Base-by-base conservation (phyloP, 2,329 filamentous ascomycete genomes). In the Pseudogymnoascus sp. region DNA sequence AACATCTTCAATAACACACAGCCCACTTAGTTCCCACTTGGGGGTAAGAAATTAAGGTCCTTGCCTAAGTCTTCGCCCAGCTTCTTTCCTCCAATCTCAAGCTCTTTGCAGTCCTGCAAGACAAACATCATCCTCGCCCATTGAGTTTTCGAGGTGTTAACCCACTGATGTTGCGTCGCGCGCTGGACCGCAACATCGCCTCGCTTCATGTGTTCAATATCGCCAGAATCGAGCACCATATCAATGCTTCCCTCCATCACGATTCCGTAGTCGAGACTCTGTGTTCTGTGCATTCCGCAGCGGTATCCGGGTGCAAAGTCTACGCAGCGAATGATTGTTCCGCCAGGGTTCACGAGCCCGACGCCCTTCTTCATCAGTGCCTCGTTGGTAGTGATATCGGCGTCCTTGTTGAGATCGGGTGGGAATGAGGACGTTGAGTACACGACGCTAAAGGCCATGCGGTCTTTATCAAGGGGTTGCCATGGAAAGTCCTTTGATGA, bases 351-450 rank as follows among this genome's bases (percentile, higher is more conserved):
- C 6, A 46, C 40, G 10, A 61, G 60, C 11, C 60, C 60, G 33
- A 37, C 35, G 14, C 35, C 35, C 35, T 6, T 12, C 35, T 37
- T 37, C 3, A 74, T 64, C 40, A 74, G 65, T 8, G 66, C 63
- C 12, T 76, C 70, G 69, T 81, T 78, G 26, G 66, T 70, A 1
- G 64, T 62, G 35, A 81, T 66, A 70, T 81, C 78, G n/a, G 66
- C 69, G 65, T 79, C 75, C 59, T 65, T 60, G 69, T 76, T 77
- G 19, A 81, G 72, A 62, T 75, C 70, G 0, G 75, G 68, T 3
- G 76, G 78, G 65, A 77, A 75, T 56, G 66, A 46, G 28, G 73
- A 72, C 4, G 78, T 80, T 11, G 78, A 78, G 70, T 77, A 80
- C 63, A 76, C 72, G 16, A 78, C 61, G 35, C 64, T 64, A 61